phyloP scores from a whole-genome alignment of 208 protist species.

The Borovskyia barvae region DNA sequence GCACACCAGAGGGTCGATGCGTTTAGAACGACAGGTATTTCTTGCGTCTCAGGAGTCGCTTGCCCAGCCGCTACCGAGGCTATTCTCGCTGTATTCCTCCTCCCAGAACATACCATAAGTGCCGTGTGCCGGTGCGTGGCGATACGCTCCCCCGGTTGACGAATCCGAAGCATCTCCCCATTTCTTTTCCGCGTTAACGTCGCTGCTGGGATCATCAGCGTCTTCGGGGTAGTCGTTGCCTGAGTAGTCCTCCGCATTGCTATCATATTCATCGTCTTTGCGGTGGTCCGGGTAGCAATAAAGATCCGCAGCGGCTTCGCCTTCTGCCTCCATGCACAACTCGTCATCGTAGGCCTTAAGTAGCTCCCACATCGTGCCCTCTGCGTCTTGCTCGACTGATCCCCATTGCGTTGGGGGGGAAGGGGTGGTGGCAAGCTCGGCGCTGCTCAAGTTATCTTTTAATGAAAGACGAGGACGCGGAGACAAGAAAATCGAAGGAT shows the following conservation, averaged over 20 bases:
- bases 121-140: not conserved
- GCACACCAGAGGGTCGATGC: not conserved
- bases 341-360: conserved; percentile 17
- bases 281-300: conserved; percentile 87
- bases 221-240: conserved; percentile 88
- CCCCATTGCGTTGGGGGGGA: conserved; percentile 11
- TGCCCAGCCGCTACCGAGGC: conserved; percentile 49
- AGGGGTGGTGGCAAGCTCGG: not conserved
- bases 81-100: conserved; percentile 43
- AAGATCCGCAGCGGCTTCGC: conserved; percentile 47
- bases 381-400: conserved; percentile 12
- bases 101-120: conserved; percentile 51
- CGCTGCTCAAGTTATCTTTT: not conserved
- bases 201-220: conserved; percentile 20
- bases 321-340: conserved; percentile 26
- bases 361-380: conserved; percentile 13
- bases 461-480: not conserved
- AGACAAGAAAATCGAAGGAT: conserved; percentile 9
- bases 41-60: conserved; percentile 22
- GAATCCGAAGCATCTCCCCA: not conserved
- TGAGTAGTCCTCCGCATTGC: conserved; percentile 86
- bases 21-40: not conserved
- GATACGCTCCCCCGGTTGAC: not conserved
- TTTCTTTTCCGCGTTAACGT: conserved; percentile 2
- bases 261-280: conserved; percentile 90